Base-by-base conservation (phyloP, 768 basidiomycete genomes). In the Arthromyces matolae region DNA sequence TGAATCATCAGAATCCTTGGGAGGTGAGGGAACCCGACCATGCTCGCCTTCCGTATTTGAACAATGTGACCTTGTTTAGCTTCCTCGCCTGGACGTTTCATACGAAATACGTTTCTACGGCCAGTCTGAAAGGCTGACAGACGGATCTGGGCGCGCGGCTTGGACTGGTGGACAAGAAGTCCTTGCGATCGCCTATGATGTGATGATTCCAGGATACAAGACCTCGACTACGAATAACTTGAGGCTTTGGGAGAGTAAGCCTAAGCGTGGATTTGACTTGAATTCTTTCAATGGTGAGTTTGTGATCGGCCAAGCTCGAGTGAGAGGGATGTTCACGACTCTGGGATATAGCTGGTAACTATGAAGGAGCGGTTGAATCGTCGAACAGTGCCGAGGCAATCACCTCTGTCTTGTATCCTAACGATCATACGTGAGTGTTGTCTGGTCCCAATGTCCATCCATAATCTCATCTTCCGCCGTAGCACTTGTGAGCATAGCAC, bases 81-180 rank as follows among this genome's bases (percentile, higher is more conserved):
- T 92, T 33, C 84, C 85, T 12, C 84, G 89, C 40, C 73, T 89
- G 43, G 94, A 96, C 61, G 90, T 96, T 44, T 71, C 75, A 16
- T 89, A 87, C 56, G 85, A 90, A 20, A 76, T 99, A 18, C 81
- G 93, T 20, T 95, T 99, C 71, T 91, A 93, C 58, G 95, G 95
- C 1, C 68, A 78, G 8, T 78, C 95, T 1, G 88, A 94, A 44
- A 75, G 83, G 22, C 67, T 83, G 27, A 61, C 67, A 16, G 80
- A 83, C 53, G 80, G 77, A 3, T 77, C 70, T 19, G 77, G 79
- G 9, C 80, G 80, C 47, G 86, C 80, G 2, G 56, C 77, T 13
- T 92, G 89, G 89, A 77, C 81, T 16, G 95, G 94, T 7, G 95
- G 95, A 0, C 89, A 94, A 68, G 92, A 96, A 66, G 93, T 96